Evolutionary conservation across 2,329 filamentous ascomycete genomes (phyloP).

Genomic region (Blastomyces silverae): DNA sequence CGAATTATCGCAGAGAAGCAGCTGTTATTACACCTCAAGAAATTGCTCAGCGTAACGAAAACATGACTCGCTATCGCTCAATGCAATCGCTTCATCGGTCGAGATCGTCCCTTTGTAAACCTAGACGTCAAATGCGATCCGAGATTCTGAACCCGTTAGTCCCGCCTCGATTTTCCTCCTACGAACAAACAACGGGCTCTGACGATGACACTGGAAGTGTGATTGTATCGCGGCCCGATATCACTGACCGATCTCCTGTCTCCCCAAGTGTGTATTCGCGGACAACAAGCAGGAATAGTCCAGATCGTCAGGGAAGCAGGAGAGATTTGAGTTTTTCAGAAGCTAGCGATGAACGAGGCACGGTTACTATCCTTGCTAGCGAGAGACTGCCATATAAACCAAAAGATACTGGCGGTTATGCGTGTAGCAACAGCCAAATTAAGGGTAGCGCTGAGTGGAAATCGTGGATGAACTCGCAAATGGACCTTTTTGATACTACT

Average conservation of each 20-base stretch:
- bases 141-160: constrained; percentile 13
- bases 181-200: constrained; percentile 11
- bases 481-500: constrained; percentile 20
- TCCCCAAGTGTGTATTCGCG: constrained; percentile 34
- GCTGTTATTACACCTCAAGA: constrained; percentile 20
- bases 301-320: constrained; percentile 15
- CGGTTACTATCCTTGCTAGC: constrained; percentile 23
- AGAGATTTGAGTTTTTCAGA: constrained; percentile 13
- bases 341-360: constrained; percentile 21
- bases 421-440: constrained; percentile 9
- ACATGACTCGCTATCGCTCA: background rate
- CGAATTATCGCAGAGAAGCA: constrained; percentile 10
- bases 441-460: constrained; percentile 23
- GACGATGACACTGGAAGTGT: constrained; percentile 20
- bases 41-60: constrained; percentile 24
- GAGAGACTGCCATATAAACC: constrained; percentile 19
- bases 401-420: constrained; percentile 4
- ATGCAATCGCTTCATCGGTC: constrained; percentile 13
- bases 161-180: constrained; percentile 11
- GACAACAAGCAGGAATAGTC: constrained; percentile 27
- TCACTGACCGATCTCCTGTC: constrained; percentile 15
- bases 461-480: constrained; percentile 26
- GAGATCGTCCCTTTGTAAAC: constrained; percentile 20
- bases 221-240: constrained; percentile 15
- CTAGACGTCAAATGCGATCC: constrained; percentile 1